Conservation (phyloP, 163 green algal genomes). For the Scenedesmus sp. region DNA sequence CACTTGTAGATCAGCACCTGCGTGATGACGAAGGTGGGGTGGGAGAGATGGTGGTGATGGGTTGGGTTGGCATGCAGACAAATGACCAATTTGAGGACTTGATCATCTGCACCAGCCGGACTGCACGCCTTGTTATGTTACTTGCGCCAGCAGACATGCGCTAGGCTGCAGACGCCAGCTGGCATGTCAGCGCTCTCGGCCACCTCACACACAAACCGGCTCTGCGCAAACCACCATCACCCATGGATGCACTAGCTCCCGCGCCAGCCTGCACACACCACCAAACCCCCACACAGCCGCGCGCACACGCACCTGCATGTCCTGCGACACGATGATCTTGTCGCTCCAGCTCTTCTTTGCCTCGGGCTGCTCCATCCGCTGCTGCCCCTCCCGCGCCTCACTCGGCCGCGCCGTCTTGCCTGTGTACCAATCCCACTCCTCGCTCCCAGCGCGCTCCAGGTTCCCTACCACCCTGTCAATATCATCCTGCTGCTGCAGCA, state of each 20-base stretch:
- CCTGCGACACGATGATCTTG: conserved; percentile 36
- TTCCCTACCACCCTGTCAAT: conserved; percentile 7
- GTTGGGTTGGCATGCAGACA: neutral
- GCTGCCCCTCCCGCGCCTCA: conserved; percentile 6
- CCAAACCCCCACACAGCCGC: neutral
- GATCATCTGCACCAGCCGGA: no score
- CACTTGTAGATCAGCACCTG: conserved; percentile 67
- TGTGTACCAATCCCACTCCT: conserved; percentile 19
- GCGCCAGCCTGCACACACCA: neutral
- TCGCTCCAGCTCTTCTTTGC: conserved; percentile 46
- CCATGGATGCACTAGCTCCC: neutral
- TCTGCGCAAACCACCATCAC: neutral
- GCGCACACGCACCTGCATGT: conserved; percentile 35
- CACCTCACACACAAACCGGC: no score
- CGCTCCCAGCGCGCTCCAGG: conserved; percentile 20
- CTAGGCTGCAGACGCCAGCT: no score
- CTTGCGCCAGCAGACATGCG: no score
- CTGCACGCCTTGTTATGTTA: no score
- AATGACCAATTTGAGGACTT: no score
- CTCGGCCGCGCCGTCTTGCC: conserved; percentile 23
- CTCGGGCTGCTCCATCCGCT: conserved; percentile 19
- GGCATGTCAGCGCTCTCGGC: no score
- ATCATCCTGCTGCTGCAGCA: conserved; percentile 46
- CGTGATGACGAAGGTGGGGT: neutral
- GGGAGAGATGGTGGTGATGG: neutral